Conservation (phyloP, 2,329 filamentous ascomycete genomes). For the Aspergillus amoenus region DNA sequence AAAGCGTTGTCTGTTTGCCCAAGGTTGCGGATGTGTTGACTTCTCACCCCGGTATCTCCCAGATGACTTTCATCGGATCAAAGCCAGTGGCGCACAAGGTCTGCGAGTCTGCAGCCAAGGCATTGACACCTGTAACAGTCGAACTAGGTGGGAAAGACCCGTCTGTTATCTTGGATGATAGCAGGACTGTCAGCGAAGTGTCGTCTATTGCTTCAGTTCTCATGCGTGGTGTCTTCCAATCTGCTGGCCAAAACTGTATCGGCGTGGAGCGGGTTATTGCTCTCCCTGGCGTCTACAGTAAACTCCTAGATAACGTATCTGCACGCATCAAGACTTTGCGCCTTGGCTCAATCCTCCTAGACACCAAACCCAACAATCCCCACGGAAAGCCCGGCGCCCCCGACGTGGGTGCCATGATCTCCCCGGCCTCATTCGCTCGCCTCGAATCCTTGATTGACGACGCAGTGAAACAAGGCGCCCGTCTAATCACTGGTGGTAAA, state of each 20-base stretch:
- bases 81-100: constrained; percentile 83
- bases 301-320: constrained; percentile 67
- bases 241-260: constrained; percentile 95
- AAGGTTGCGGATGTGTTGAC: constrained; percentile 77
- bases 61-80: constrained; percentile 96
- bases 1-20: constrained; percentile 86
- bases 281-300: constrained; percentile 71
- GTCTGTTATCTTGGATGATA: constrained; percentile 81
- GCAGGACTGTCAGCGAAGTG: constrained; percentile 57
- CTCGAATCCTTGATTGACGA: constrained; percentile 76
- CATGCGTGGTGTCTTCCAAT: constrained; percentile 91
- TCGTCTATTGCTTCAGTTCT: constrained; percentile 75
- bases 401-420: constrained; percentile 90
- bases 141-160: constrained; percentile 96
- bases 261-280: constrained; percentile 92
- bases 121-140: constrained; percentile 82
- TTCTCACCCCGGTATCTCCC: constrained; percentile 77
- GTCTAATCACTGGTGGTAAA: constrained; percentile 76
- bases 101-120: constrained; percentile 78
- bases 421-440: constrained; percentile 68
- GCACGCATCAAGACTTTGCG: constrained; percentile 73
- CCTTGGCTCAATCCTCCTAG: constrained; percentile 67
- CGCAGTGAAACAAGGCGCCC: constrained; percentile 75
- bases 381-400: constrained; percentile 30
- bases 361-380: constrained; percentile 32